Evolutionary conservation across 2,329 filamentous ascomycete genomes (phyloP), one percentile per base, ranked within the genome.

Genomic region (Fusarium fracticaudum): DNA sequence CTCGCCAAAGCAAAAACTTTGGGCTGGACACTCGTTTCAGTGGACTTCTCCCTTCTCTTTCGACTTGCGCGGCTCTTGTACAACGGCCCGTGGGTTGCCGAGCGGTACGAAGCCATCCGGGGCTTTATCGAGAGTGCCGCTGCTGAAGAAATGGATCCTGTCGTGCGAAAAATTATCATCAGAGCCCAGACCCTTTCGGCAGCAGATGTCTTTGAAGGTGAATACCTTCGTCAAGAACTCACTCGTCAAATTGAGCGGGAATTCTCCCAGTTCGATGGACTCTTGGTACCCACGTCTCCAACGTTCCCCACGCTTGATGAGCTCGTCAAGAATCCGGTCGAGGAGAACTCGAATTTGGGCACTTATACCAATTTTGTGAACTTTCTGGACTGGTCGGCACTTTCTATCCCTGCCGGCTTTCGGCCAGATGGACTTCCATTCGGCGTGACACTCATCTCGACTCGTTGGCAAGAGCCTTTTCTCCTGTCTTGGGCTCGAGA

Each of bases 311-410:
- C 85, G 0, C 83, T 90, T 7, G 81, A 85, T 24, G 84, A 89
- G 66, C 83, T 91, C 53, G 80, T 83, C 3, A 80, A 80, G 6
- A 86, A 89, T 47, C 89, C 89, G 0, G 83, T 91, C 29, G 80
- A 78, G 22, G 84, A 87, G 75, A 91, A 91, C 73, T 87, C 87
- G 8, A 79, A 84, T 8, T 77, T 90, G 11, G 88, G 88, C 11
- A 86, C 84, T 6, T 91, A 90, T 64, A 90, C 89, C 0, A 89
- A 91, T 75, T 90, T 88, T 75, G 90, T 86, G 22, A 91, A 91
- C 73, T 87, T 91, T 35, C 79, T 91, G 24, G 89, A 91, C 78
- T 84, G 90, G 74, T 86, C 86, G 44, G 88, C 86, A 6, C 74
- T 89, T 15, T 84, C 87, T 3, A 82, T 90, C n/a, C 87, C 88